A percentile compares a stretch with the other conserved stretches of the same genome.
Conservation (phyloP, 2,329 filamentous ascomycete genomes). For the Penicillium olsonii region DNA sequence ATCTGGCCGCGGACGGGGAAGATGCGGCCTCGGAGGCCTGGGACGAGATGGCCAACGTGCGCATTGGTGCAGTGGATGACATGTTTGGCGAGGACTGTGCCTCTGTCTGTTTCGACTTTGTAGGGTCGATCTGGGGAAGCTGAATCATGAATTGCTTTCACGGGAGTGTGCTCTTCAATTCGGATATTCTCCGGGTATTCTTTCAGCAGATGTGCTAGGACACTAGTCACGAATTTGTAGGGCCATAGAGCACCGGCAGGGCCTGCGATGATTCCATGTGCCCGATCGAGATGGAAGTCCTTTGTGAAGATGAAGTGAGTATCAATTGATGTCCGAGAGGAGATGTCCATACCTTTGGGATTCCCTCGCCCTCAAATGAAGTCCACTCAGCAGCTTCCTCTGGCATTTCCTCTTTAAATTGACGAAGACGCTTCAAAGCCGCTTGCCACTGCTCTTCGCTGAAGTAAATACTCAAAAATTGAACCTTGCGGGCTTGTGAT, state of each 20-base stretch:
- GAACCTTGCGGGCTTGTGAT: conserved; percentile 28
- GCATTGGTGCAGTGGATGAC: conserved; percentile 63
- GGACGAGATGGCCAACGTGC: conserved; percentile 54
- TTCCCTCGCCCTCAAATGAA: conserved; percentile 21
- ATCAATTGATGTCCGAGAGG: background rate
- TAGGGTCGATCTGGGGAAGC: conserved; percentile 29
- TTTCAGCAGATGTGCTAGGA: conserved; percentile 18
- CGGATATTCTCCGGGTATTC: conserved; percentile 39
- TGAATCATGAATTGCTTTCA: conserved; percentile 11
- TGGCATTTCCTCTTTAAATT: conserved; percentile 30
- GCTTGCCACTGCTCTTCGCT: conserved; percentile 25
- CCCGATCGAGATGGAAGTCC: conserved; percentile 26
- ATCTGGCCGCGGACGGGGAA: conserved; percentile 45
- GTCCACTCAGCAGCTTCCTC: conserved; percentile 30
- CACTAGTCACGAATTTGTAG: conserved; percentile 32
- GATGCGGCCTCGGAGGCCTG: conserved; percentile 42
- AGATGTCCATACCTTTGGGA: conserved; percentile 19
- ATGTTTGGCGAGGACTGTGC: conserved; percentile 49
- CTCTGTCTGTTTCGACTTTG: conserved; percentile 49
- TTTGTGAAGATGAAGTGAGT: conserved; percentile 2
- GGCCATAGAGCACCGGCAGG: conserved; percentile 36
- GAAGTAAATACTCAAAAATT: conserved; percentile 32
- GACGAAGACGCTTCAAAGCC: conserved; percentile 19
- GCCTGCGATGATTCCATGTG: conserved; percentile 27
- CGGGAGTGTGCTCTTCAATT: conserved; percentile 25